These are phyloP conservation scores for Naematelia encephala DNA, from an alignment of 768 basidiomycete genomes.

Conservation along the genomic window DNA sequence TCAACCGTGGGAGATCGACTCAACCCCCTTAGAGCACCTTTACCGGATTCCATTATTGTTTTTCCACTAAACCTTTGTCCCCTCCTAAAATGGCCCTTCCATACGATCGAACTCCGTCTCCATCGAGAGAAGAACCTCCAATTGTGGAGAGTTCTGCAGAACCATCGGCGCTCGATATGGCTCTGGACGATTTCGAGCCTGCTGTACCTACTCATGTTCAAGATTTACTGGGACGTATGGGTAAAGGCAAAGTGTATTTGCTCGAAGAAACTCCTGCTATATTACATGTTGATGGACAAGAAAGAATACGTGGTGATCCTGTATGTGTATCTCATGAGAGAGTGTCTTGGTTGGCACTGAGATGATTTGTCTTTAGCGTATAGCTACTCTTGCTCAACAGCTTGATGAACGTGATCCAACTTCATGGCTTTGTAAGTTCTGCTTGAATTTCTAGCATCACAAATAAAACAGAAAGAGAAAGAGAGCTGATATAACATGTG, in stretches of 20 bases:
- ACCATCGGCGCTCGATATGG: constrained; percentile 3
- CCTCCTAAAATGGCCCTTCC: constrained; percentile 35
- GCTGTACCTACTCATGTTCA: constrained; percentile 31
- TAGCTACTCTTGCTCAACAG: constrained; percentile 36
- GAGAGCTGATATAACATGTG: background rate
- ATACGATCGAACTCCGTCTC: constrained; percentile 39
- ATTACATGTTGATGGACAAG: constrained; percentile 27
- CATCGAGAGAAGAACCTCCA: constrained; percentile 7
- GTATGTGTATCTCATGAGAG: constrained; percentile 16
- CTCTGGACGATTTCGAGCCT: constrained; percentile 31
- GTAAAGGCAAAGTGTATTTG: constrained; percentile 40
- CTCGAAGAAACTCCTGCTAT: constrained; percentile 41
- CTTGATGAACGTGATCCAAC: constrained; percentile 40
- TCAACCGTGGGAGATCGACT: constrained; percentile 10
- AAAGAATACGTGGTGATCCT: constrained; percentile 31
- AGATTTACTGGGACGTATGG: constrained; percentile 39
- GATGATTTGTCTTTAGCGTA: constrained; percentile 18
- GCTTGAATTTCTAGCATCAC: background rate
- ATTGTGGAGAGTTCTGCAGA: background rate
- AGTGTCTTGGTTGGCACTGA: background rate
- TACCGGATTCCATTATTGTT: too few relatives aligned
- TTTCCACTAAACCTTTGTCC: too few relatives aligned
- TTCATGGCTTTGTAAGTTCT: constrained; percentile 35
- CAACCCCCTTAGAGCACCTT: too few relatives aligned
- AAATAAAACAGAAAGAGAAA: background rate